phyloP scores from a whole-genome alignment of 257 asterid species.

The Cruciata laevipes region DNA sequence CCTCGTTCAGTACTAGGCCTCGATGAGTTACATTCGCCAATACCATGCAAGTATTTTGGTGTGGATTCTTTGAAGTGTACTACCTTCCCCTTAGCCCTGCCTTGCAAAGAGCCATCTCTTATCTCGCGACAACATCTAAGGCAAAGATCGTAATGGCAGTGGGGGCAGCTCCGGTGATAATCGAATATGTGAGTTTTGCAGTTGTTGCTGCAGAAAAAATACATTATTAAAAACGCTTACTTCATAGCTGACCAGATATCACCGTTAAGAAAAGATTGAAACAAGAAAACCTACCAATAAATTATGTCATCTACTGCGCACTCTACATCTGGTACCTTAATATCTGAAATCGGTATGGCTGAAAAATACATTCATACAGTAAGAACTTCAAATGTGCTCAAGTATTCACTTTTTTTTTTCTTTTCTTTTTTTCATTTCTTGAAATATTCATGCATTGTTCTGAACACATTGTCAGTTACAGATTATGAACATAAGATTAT shows the following conservation, averaged over 20 bases:
- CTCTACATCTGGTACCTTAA: slow-evolving; percentile 27
- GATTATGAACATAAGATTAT: background rate
- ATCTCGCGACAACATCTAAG: slow-evolving; percentile 72
- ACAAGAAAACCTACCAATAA: slow-evolving; percentile 45
- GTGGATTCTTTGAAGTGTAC: slow-evolving; percentile 20
- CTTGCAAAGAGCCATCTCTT: slow-evolving; percentile 44
- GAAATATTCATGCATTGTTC: background rate
- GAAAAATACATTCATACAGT: slow-evolving; percentile 19
- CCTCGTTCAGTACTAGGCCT: background rate
- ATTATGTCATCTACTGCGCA: slow-evolving; percentile 36
- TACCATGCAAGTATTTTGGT: slow-evolving; percentile 50
- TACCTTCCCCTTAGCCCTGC: slow-evolving; percentile 32
- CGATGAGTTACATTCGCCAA: no score
- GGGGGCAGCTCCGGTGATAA: slow-evolving; percentile 65
- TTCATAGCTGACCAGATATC: background rate
- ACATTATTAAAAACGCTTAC: slow-evolving; percentile 8
- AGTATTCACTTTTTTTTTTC: no score
- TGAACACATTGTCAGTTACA: background rate
- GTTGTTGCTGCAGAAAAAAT: slow-evolving; percentile 64
- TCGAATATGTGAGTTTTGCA: slow-evolving; percentile 69
- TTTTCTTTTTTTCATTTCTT: background rate
- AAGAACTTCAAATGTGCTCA: background rate
- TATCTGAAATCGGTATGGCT: slow-evolving; percentile 48
- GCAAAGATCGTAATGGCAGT: slow-evolving; percentile 70
- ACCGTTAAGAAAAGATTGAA: slow-evolving; percentile 1